A percentile compares a stretch with the other conserved stretches of the same genome.
These are phyloP conservation scores for Mycena amicta DNA, from an alignment of 768 basidiomycete species.

Conservation along the genomic window DNA sequence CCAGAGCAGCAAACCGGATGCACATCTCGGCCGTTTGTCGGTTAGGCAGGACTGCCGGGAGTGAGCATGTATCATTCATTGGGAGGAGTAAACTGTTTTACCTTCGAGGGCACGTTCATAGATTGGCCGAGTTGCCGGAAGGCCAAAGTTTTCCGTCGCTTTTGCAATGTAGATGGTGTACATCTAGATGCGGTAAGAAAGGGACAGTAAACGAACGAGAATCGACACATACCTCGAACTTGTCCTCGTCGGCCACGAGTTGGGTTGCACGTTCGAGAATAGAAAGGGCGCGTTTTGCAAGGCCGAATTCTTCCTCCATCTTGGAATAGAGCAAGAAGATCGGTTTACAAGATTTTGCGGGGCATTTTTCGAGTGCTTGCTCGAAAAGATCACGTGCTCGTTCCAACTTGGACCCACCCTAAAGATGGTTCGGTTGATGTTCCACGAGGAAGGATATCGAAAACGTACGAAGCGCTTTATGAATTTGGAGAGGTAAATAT, in stretches of 20 bases:
- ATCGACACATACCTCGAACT: constrained; percentile 90
- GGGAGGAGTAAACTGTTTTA: constrained; percentile 15
- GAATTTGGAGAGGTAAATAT: constrained; percentile 97
- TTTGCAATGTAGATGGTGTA: constrained; percentile 97
- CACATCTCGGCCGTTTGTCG: constrained; percentile 97
- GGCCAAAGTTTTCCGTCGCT: constrained; percentile 91
- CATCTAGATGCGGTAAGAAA: constrained; percentile 58
- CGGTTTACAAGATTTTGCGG: constrained; percentile 91
- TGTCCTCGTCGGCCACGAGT: constrained; percentile 86
- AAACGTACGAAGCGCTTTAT: constrained; percentile 88
- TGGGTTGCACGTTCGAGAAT: constrained; percentile 93
- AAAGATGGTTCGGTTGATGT: constrained; percentile 3
- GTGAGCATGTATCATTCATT: not conserved
- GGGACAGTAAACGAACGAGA: not conserved
- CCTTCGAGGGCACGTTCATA: constrained; percentile 93
- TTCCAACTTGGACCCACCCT: constrained; percentile 94
- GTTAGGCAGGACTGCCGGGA: constrained; percentile 71
- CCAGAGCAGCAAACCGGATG: constrained; percentile 90
- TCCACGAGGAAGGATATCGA: too few species aligned
- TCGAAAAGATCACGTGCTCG: constrained; percentile 97
- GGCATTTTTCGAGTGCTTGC: constrained; percentile 96
- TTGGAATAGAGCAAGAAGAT: constrained; percentile 96
- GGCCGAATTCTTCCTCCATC: constrained; percentile 91
- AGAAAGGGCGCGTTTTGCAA: constrained; percentile 94
- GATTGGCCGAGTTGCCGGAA: constrained; percentile 94